phyloP scores from a whole-genome alignment of 2,329 filamentous ascomycete genomes.

The Penicillium digitatum region DNA sequence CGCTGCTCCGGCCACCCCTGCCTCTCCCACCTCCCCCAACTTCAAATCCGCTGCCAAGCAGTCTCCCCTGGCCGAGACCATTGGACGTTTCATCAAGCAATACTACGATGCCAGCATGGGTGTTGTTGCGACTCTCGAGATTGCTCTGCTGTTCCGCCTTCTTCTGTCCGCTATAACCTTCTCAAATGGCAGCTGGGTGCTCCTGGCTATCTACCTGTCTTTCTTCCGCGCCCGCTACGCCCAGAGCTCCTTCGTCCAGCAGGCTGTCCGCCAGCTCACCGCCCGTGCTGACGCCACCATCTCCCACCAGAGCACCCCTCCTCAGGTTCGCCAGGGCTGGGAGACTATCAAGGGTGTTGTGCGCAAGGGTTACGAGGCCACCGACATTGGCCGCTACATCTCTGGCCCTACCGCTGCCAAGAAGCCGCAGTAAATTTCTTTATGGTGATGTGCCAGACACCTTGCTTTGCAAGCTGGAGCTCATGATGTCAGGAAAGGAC shows the following conservation, averaged over 20 bases:
- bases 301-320: conserved; percentile 81
- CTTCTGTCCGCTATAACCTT: conserved; percentile 78
- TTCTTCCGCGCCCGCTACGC: conserved; percentile 88
- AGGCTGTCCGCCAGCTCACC: conserved; percentile 67
- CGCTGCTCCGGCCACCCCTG: conserved; percentile 50
- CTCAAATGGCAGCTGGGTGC: conserved; percentile 84
- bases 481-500: background rate
- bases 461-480: background rate
- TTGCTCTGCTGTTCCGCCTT: conserved; percentile 79
- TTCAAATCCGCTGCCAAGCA: conserved; percentile 46
- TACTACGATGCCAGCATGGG: conserved; percentile 98
- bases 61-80: conserved; percentile 71
- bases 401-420: conserved; percentile 47
- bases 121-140: conserved; percentile 82
- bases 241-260: conserved; percentile 91
- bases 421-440: conserved; percentile 46
- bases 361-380: conserved; percentile 71
- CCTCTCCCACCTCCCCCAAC: conserved; percentile 54
- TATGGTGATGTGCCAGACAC: conserved; percentile 1
- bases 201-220: conserved; percentile 77
- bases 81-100: conserved; percentile 91
- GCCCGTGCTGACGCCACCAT: conserved; percentile 75
- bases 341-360: conserved; percentile 68
- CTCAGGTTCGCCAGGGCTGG: conserved; percentile 75
- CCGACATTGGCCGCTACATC: conserved; percentile 72